Conservation (phyloP, 768 basidiomycete species). For the Rhizopogon roseolus region DNA sequence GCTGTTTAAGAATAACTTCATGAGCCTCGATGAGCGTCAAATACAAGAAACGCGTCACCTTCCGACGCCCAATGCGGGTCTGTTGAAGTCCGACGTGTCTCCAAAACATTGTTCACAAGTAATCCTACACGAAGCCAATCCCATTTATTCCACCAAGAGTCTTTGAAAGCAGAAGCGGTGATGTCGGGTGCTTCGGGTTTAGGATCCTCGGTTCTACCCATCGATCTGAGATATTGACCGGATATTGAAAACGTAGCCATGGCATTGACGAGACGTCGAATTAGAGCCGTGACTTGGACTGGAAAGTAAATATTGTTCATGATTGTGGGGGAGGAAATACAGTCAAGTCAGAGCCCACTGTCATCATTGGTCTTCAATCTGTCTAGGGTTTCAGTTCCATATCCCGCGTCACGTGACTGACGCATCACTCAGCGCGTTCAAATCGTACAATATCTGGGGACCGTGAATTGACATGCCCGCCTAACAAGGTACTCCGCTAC, state of each 20-base stretch:
- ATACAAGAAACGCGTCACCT: neutral
- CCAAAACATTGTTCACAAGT: neutral
- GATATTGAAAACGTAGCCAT: constrained; percentile 69
- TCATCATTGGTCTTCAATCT: too few relatives aligned
- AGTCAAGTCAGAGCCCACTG: too few relatives aligned
- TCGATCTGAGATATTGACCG: constrained; percentile 49
- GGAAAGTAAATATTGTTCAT: constrained; percentile 51
- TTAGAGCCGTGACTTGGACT: constrained; percentile 51
- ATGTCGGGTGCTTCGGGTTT: neutral
- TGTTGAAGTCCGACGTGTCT: neutral
- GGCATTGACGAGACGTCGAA: constrained; percentile 63
- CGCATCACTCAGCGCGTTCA: too few relatives aligned
- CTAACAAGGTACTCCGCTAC: too few relatives aligned
- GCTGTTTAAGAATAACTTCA: neutral
- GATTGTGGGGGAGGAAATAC: neutral
- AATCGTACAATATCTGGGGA: too few relatives aligned
- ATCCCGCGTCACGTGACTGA: too few relatives aligned
- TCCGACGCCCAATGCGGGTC: neutral
- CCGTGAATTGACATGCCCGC: too few relatives aligned
- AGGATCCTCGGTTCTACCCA: constrained; percentile 5
- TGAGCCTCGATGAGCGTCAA: neutral
- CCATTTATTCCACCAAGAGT: constrained; percentile 2
- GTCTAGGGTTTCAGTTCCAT: too few relatives aligned
- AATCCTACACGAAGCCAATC: neutral
- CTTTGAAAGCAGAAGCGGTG: neutral